A percentile compares a stretch with the other conserved stretches of the same genome.
These are phyloP conservation scores for Phyllosticta ampelicida DNA, from an alignment of 2,329 filamentous ascomycete species.

Conservation along the genomic window DNA sequence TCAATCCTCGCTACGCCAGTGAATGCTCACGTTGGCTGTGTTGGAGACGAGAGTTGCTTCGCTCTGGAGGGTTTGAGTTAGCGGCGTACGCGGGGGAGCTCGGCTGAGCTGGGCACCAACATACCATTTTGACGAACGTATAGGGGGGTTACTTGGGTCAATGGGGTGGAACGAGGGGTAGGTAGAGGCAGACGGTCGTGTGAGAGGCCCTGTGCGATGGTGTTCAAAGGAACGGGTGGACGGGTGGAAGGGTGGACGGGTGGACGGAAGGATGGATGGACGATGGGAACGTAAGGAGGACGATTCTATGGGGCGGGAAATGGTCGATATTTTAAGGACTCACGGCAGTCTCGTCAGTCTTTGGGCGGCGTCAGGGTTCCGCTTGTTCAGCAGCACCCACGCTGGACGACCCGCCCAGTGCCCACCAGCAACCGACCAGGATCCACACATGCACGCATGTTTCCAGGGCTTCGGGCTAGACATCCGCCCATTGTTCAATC, in stretches of 20 bases:
- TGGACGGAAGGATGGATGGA: background rate
- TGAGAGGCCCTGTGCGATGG: background rate
- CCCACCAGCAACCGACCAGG: background rate
- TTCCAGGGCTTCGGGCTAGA: background rate
- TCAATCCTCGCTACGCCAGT: background rate
- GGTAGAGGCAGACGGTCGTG: background rate
- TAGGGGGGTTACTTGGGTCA: background rate
- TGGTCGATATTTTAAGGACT: background rate
- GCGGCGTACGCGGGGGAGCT: background rate
- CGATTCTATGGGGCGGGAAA: too few species aligned
- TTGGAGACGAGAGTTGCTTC: slow-evolving; percentile 36
- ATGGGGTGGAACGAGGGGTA: background rate
- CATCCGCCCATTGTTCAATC: background rate
- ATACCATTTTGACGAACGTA: background rate
- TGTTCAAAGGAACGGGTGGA: background rate
- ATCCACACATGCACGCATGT: background rate
- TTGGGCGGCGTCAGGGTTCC: background rate
- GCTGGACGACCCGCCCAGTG: background rate
- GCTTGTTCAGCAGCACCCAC: background rate
- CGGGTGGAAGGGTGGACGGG: background rate
- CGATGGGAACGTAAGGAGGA: too few species aligned
- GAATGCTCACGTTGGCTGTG: slow-evolving; percentile 34
- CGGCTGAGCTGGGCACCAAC: background rate
- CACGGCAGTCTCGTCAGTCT: background rate
- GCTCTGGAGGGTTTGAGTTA: slow-evolving; percentile 18